A percentile compares a stretch with the other conserved stretches of the same genome.
phyloP scores from a whole-genome alignment of 345 rosid species.

The Arabidopsis arenosa region DNA sequence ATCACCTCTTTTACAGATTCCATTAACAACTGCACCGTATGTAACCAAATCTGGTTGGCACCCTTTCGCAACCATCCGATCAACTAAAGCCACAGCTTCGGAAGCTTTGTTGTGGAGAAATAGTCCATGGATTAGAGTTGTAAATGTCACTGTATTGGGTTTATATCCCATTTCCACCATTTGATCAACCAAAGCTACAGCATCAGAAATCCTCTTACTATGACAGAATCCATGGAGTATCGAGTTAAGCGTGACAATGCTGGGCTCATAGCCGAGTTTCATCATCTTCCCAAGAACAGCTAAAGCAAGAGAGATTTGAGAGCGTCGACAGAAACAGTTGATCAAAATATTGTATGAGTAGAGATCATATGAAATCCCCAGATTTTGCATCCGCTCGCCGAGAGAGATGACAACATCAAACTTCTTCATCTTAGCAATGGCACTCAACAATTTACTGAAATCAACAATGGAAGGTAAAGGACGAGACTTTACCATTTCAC shows the following conservation, averaged over 20 bases:
- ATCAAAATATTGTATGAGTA: not conserved
- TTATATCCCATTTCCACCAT: not conserved
- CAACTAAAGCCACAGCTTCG: not conserved
- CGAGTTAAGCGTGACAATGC: not conserved
- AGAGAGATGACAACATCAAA: constrained; percentile 6
- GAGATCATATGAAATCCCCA: not conserved
- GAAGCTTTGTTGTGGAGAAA: too few species aligned
- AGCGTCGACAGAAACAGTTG: not conserved
- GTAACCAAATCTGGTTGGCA: not conserved
- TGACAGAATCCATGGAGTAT: not conserved
- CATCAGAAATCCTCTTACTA: not conserved
- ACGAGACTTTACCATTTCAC: too few species aligned
- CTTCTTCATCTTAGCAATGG: not conserved
- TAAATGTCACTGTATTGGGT: not conserved
- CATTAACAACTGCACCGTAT: not conserved
- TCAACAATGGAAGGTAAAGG: too few species aligned
- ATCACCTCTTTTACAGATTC: not conserved
- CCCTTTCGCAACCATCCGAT: not conserved
- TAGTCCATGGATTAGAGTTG: too few species aligned
- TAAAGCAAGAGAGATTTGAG: not conserved
- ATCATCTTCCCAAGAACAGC: not conserved
- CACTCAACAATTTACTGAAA: not conserved
- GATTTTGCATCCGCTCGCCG: not conserved
- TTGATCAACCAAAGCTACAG: not conserved
- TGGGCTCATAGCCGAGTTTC: not conserved